phyloP scores from a whole-genome alignment of 2,329 filamentous ascomycete genomes.

The Sporothrix variecibatus region DNA sequence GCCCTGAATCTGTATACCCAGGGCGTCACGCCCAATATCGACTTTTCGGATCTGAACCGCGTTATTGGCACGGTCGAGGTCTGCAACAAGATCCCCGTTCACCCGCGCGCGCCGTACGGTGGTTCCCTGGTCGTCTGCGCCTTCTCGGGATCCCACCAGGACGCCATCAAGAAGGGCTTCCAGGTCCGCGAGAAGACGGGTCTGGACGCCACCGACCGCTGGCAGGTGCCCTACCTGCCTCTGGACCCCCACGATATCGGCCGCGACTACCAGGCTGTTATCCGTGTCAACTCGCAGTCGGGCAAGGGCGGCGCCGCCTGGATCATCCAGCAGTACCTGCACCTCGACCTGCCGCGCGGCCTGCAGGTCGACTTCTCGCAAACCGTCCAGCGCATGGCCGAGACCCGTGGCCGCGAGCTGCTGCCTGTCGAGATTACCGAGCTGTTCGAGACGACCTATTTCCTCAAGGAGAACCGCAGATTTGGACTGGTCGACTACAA shows the following conservation, averaged over 20 bases:
- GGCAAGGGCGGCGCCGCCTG: conserved; percentile 94
- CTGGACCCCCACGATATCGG: conserved; percentile 93
- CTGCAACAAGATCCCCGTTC: conserved; percentile 92
- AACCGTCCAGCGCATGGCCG: conserved; percentile 80
- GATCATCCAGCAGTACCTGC: conserved; percentile 86
- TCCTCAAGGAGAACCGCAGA: conserved; percentile 77
- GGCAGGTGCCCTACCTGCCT: conserved; percentile 89
- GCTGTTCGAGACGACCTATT: conserved; percentile 88
- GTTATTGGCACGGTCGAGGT: conserved; percentile 89
- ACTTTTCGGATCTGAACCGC: conserved; percentile 85
- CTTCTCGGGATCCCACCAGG: conserved; percentile 90
- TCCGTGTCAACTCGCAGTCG: conserved; percentile 94
- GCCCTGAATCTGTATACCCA: conserved; percentile 95
- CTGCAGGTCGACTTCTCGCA: conserved; percentile 89
- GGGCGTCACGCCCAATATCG: conserved; percentile 78
- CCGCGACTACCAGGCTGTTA: conserved; percentile 95
- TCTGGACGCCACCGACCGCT: conserved; percentile 64
- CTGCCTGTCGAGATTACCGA: conserved; percentile 79
- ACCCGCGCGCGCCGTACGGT: conserved; percentile 86
- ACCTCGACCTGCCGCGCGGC: conserved; percentile 89
- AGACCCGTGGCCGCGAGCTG: conserved; percentile 80
- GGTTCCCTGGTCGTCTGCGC: conserved; percentile 90
- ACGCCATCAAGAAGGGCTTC: conserved; percentile 94
- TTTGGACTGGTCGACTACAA: conserved; percentile 90
- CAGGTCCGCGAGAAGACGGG: conserved; percentile 65